These are phyloP conservation scores for Zygotorulaspora mrakii DNA, from an alignment of 1,139 yeast genomes.

Conservation along the genomic window DNA sequence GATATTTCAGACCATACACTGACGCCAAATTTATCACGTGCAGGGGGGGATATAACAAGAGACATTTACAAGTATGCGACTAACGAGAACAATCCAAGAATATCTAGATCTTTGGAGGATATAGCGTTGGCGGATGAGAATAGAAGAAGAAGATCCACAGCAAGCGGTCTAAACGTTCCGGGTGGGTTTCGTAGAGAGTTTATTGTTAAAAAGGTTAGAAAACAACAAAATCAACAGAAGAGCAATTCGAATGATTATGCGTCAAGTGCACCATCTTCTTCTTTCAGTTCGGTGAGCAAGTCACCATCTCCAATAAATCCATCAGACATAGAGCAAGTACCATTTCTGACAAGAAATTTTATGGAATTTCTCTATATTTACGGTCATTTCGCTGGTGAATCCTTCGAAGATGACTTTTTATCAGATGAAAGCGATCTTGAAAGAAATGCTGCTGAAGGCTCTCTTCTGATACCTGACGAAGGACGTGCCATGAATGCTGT, in stretches of 20 bases:
- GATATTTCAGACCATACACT: constrained; percentile 14
- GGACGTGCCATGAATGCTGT: constrained; percentile 16
- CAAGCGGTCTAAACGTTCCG: constrained; percentile 67
- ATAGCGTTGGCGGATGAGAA: constrained; percentile 23
- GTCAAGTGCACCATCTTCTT: constrained; percentile 13
- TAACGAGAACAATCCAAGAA: constrained; percentile 31
- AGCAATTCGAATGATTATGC: constrained; percentile 16
- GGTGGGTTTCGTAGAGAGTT: constrained; percentile 78
- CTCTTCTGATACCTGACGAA: constrained; percentile 41
- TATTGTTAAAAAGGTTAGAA: constrained; percentile 42
- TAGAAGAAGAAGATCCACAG: constrained; percentile 55
- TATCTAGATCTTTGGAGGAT: constrained; percentile 34
- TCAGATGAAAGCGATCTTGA: constrained; percentile 48
- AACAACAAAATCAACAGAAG: constrained; percentile 21
- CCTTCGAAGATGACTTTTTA: constrained; percentile 65
- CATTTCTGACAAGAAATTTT: constrained; percentile 62
- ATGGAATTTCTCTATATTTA: constrained; percentile 69
- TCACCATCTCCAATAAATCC: constrained; percentile 9
- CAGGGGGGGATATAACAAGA: constrained; percentile 72
- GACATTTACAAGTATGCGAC: constrained; percentile 45
- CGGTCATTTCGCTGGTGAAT: constrained; percentile 84
- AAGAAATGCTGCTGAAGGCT: constrained; percentile 44
- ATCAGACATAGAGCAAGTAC: constrained; percentile 35
- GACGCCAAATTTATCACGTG: constrained; percentile 41
- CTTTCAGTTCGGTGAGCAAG: constrained; percentile 10